Evolutionary conservation across 768 basidiomycete species (phyloP).

Genomic region (Agaricus sinodeliciosus): DNA sequence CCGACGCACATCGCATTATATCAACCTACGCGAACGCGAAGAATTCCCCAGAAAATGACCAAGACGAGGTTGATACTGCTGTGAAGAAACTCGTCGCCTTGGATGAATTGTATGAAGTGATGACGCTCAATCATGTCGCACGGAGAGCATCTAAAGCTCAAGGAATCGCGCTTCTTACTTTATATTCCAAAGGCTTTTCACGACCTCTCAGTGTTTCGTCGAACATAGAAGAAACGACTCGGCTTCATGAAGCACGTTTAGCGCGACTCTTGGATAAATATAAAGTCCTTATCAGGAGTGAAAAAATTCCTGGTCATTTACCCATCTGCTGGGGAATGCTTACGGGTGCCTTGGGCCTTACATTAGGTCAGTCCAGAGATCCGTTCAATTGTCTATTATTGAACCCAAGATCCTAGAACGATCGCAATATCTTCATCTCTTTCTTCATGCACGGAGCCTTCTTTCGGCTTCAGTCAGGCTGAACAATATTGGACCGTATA

Average conservation of each 20-base stretch:
- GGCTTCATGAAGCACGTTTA: constrained; percentile 14
- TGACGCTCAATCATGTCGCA: constrained; percentile 87
- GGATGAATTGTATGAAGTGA: constrained; percentile 75
- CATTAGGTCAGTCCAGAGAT: constrained; percentile 44
- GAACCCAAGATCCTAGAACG: constrained; percentile 46
- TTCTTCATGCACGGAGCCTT: constrained; percentile 85
- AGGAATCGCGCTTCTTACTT: constrained; percentile 85
- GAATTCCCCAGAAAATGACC: constrained; percentile 4
- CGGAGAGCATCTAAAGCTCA: constrained; percentile 85
- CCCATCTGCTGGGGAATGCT: constrained; percentile 89
- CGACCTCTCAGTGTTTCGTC: constrained; percentile 31
- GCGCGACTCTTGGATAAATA: constrained; percentile 52
- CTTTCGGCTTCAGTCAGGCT: constrained; percentile 90
- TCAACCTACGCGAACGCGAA: constrained; percentile 14
- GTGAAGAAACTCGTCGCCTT: constrained; percentile 45
- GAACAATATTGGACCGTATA: constrained; percentile 90
- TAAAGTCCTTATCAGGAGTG: constrained; percentile 61
- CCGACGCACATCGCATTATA: constrained; percentile 55
- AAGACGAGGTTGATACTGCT: constrained; percentile 17
- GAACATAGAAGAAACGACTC: constrained; percentile 17
- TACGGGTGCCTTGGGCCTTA: constrained; percentile 67
- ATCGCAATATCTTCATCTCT: constrained; percentile 82
- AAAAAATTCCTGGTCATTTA: constrained; percentile 71
- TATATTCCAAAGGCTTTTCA: constrained; percentile 80
- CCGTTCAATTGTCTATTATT: neutral